Conservation (phyloP, 768 basidiomycete genomes). For the Hygrophoropsis aurantiaca region DNA sequence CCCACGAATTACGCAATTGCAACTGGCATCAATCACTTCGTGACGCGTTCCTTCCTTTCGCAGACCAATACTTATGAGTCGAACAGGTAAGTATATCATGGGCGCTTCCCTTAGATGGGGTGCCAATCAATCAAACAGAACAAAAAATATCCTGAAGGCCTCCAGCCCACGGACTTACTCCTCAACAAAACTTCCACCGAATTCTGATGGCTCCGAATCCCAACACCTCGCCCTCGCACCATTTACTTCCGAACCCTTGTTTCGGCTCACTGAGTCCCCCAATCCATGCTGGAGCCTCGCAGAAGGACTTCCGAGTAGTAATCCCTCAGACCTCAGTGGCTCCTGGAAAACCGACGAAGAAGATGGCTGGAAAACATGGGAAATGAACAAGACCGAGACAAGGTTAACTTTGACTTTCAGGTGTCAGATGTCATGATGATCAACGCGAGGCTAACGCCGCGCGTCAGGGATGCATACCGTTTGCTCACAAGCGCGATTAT, state of each 20-base stretch:
- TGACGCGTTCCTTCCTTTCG: too few relatives aligned
- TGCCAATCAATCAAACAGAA: too few relatives aligned
- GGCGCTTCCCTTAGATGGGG: too few relatives aligned
- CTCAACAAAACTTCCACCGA: too few relatives aligned
- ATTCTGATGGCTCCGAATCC: too few relatives aligned
- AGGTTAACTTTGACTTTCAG: slow-evolving; percentile 21
- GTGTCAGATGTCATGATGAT: background rate
- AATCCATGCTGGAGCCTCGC: slow-evolving; percentile 45
- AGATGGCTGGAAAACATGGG: slow-evolving; percentile 41
- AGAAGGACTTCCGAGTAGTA: slow-evolving; percentile 29
- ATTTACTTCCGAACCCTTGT: slow-evolving; percentile 14
- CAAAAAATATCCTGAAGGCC: too few relatives aligned
- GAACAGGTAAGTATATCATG: too few relatives aligned
- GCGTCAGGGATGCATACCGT: slow-evolving; percentile 39
- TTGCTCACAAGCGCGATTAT: slow-evolving; percentile 58
- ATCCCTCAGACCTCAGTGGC: slow-evolving; percentile 17
- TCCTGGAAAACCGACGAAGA: slow-evolving; percentile 33
- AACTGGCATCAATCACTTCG: too few relatives aligned
- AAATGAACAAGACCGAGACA: slow-evolving; percentile 32
- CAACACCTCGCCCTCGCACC: too few relatives aligned
- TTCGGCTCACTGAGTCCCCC: slow-evolving; percentile 36
- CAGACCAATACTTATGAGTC: too few relatives aligned
- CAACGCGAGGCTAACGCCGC: slow-evolving; percentile 20
- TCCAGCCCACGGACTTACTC: too few relatives aligned
- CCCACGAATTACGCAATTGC: too few relatives aligned